These are phyloP conservation scores for Endoconidiophora laricicola DNA, from an alignment of 2,329 filamentous ascomycete genomes.

Conservation along the genomic window DNA sequence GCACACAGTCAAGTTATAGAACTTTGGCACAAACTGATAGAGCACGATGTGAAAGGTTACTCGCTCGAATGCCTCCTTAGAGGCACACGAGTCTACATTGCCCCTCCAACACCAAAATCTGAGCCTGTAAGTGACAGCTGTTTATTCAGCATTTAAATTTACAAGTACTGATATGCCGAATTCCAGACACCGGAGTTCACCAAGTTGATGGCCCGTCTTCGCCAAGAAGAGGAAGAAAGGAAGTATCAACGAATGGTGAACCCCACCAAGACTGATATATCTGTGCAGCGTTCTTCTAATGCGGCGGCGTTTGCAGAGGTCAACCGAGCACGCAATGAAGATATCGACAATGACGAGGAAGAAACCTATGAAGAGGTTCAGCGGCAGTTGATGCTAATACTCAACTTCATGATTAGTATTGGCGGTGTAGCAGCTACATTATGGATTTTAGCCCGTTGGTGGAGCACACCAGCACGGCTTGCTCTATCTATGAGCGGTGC, in stretches of 20 bases:
- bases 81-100: conserved; percentile 54
- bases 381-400: conserved; percentile 65
- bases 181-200: conserved; percentile 63
- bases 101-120: conserved; percentile 65
- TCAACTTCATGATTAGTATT: conserved; percentile 81
- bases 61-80: conserved; percentile 55
- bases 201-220: conserved; percentile 71
- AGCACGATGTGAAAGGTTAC: conserved; percentile 19
- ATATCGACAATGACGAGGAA: conserved; percentile 28
- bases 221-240: conserved; percentile 64
- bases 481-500: conserved; percentile 56
- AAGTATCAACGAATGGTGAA: conserved; percentile 69
- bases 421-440: conserved; percentile 60
- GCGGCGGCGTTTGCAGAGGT: conserved; percentile 40
- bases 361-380: conserved; percentile 62
- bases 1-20: conserved; percentile 52
- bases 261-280: conserved; percentile 38
- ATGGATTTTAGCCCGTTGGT: conserved; percentile 64
- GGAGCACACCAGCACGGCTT: conserved; percentile 53
- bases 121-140: conserved; percentile 44
- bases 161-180: conserved; percentile 10
- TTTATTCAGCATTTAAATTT: conserved; percentile 7
- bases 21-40: conserved; percentile 37
- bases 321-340: conserved; percentile 30
- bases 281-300: conserved; percentile 40